phyloP scores from a whole-genome alignment of 495 filamentous ascomycete genomes.

The Trichoderma virens region DNA sequence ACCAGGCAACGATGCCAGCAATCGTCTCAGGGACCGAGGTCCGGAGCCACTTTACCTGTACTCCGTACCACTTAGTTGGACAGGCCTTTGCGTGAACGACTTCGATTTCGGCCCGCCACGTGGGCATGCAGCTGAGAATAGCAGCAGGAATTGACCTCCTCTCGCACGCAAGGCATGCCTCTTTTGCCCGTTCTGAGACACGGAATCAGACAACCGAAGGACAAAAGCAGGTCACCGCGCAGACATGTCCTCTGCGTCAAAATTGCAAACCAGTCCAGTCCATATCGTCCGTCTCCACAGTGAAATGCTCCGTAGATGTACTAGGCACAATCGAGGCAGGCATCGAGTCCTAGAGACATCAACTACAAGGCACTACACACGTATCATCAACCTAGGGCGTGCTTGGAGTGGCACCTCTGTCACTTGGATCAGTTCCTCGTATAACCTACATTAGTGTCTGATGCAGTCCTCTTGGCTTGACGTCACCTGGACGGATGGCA shows the following conservation, averaged over 20 bases:
- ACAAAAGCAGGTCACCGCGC: neutral
- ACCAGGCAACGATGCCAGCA: too few relatives aligned
- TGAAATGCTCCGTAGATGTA: neutral
- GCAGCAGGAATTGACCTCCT: too few relatives aligned
- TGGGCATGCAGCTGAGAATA: neutral
- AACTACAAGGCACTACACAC: neutral
- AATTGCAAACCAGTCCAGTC: too few relatives aligned
- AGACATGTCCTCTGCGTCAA: too few relatives aligned
- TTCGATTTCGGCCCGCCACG: neutral
- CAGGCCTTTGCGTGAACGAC: neutral
- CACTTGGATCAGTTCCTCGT: neutral
- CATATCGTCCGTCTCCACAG: neutral
- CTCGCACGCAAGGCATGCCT: neutral
- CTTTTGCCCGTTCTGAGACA: too few relatives aligned
- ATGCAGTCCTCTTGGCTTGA: neutral
- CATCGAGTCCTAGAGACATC: neutral
- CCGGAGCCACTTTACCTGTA: too few relatives aligned
- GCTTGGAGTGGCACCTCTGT: neutral
- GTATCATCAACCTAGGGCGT: neutral
- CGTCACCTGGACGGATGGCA: neutral
- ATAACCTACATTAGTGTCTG: conserved; percentile 1
- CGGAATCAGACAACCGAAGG: too few relatives aligned
- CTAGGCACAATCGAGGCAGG: neutral
- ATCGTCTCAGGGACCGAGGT: too few relatives aligned
- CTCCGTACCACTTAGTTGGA: too few relatives aligned